These are phyloP conservation scores for Aeschynomene evenia DNA, from an alignment of 306 rosid species.

Conservation along the genomic window DNA sequence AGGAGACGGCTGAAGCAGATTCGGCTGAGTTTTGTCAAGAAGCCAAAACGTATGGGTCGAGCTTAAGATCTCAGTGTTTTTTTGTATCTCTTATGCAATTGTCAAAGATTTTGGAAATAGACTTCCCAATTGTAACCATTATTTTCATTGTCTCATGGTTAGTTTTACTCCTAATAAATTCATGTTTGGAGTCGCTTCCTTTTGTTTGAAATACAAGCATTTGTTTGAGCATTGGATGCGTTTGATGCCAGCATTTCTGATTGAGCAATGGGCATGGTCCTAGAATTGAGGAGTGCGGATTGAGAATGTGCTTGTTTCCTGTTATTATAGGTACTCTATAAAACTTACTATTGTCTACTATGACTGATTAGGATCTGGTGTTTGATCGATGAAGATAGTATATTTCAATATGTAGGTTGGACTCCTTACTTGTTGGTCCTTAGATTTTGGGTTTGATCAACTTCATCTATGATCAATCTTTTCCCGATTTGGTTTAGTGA, in stretches of 20 bases:
- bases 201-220: neutral
- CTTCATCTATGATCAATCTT: neutral
- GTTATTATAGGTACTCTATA: neutral
- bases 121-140: constrained; percentile 13
- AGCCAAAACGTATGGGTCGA: constrained; percentile 54
- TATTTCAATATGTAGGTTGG: neutral
- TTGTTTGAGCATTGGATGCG: neutral
- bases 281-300: neutral
- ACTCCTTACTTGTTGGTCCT: neutral
- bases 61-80: constrained; percentile 3
- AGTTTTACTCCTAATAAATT: neutral
- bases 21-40: constrained; percentile 77
- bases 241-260: neutral
- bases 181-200: neutral
- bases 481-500: neutral
- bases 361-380: too few species aligned
- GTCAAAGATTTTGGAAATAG: constrained; percentile 26
- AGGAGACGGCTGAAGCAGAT: constrained; percentile 82
- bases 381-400: neutral
- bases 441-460: constrained; percentile 1
- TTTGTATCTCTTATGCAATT: neutral
- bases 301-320: neutral
- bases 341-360: too few species aligned
- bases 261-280: neutral
- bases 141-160: constrained; percentile 27